phyloP scores from a whole-genome alignment of 2,329 filamentous ascomycete genomes.

The Periconia sp. region DNA sequence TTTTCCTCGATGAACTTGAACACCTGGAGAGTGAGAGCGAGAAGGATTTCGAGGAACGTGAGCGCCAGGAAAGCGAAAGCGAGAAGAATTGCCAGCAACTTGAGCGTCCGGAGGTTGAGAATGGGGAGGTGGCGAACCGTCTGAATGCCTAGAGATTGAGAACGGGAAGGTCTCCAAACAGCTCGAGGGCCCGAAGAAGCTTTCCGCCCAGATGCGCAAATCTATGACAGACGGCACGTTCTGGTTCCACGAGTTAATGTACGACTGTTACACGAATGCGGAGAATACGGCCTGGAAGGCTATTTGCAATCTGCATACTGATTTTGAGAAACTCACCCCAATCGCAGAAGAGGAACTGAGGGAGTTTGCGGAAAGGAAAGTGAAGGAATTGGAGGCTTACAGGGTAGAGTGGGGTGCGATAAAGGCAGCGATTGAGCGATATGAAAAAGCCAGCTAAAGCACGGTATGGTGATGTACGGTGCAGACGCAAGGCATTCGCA shows the following conservation, averaged over 20 bases:
- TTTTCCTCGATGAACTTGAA: conserved; percentile 13
- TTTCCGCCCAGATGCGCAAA: conserved; percentile 10
- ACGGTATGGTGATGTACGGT: too few relatives aligned
- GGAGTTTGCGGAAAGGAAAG: too few relatives aligned
- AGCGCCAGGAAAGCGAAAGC: not conserved
- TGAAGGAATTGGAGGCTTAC: too few relatives aligned
- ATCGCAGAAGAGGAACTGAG: too few relatives aligned
- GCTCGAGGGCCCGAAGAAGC: conserved; percentile 1
- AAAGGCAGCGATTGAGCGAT: too few relatives aligned
- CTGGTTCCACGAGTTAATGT: conserved; percentile 17
- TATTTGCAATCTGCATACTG: not conserved
- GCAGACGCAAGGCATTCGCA: too few relatives aligned
- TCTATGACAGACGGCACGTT: conserved; percentile 14
- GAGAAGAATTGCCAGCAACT: not conserved
- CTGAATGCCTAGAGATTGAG: not conserved
- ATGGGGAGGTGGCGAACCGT: not conserved
- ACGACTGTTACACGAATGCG: conserved; percentile 8
- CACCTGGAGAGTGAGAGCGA: conserved; percentile 3
- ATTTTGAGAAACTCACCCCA: not conserved
- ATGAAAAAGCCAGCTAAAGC: too few relatives aligned
- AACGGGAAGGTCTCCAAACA: not conserved
- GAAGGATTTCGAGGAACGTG: not conserved
- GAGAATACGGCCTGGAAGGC: conserved; percentile 1
- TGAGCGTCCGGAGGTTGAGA: not conserved
- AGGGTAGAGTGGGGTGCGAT: too few relatives aligned